Evolutionary conservation across 352 stramenopile genomes (phyloP).

Genomic region (Pythium grandisporangium): DNA sequence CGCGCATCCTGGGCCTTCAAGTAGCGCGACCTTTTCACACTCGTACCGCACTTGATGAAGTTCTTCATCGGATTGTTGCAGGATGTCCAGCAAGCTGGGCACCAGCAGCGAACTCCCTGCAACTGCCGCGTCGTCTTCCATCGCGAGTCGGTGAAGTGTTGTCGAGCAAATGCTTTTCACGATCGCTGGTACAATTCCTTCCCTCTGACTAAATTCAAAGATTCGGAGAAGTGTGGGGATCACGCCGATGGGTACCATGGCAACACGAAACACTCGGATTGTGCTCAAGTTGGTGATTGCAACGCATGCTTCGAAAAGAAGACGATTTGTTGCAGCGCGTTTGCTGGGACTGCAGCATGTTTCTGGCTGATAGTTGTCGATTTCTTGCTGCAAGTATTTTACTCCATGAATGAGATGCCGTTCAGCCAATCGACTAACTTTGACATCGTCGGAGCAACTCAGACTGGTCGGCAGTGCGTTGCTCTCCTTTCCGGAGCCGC

Average conservation of each 20-base stretch:
- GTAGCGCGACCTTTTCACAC: slow-evolving; percentile 61
- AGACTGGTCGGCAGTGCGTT: no score
- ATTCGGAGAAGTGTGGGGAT: slow-evolving; percentile 43
- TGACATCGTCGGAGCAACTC: not conserved
- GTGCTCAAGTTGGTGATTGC: slow-evolving; percentile 70
- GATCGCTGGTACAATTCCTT: not conserved
- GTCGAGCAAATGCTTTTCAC: slow-evolving; percentile 41
- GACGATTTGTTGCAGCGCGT: slow-evolving; percentile 16
- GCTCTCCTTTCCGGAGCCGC: no score
- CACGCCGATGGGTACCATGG: slow-evolving; percentile 45
- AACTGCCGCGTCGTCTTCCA: slow-evolving; percentile 39
- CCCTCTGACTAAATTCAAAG: slow-evolving; percentile 9
- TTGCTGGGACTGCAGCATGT: not conserved
- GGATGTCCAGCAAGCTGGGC: slow-evolving; percentile 42
- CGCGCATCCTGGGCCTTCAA: no score
- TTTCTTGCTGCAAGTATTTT: slow-evolving; percentile 46
- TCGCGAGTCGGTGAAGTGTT: slow-evolving; percentile 59
- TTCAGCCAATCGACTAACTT: slow-evolving; percentile 30
- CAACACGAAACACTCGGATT: slow-evolving; percentile 35
- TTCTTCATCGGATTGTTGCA: slow-evolving; percentile 48
- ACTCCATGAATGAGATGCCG: slow-evolving; percentile 50
- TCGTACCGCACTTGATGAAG: slow-evolving; percentile 69
- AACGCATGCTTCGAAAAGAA: slow-evolving; percentile 45
- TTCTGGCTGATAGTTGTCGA: slow-evolving; percentile 17
- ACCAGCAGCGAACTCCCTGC: slow-evolving; percentile 29